Evolutionary conservation across 345 rosid genomes (phyloP), one percentile per base, ranked within the genome.

Genomic region (Salix exigua): DNA sequence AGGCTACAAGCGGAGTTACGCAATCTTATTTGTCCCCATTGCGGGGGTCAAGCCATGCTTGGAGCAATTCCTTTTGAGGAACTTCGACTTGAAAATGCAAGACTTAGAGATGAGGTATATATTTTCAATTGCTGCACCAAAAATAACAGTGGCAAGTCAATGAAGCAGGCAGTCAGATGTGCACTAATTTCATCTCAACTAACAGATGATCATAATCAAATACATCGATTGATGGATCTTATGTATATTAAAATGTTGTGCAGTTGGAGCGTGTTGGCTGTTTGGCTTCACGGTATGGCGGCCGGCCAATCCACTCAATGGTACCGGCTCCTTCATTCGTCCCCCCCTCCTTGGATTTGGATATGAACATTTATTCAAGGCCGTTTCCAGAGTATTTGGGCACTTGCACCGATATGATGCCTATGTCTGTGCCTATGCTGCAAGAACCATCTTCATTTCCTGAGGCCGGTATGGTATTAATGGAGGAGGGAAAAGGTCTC

Each of bases 21-120:
- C 51, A 90, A 83, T 71, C 83, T 93, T 42, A 76, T 87, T 2
- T 95, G 99, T 81, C 92, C 94, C 60, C 84, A 78, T 71, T 93
- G 99, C 64, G 98, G 96, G 19, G 92, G 96, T 35, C 93, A 90
- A 0, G 85, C 90, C 18, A 83, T 91, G n/a, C 79, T 88, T 21
- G 97, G 97, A 1, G 93, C 87, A 19, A 77, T 90, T 74, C 81
- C 92, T 51, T 90, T 88, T 46, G 93, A 93, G 58, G 96, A 95
- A 21, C 83, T 93, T 78, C 96, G 90, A 38, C 83, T 91, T 0
- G 99, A 95, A 76, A 93, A 95, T 82, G 92, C 93, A 14, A 84
- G 94, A 16, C 97, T 93, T 71, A 88, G 92, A 76, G 97, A 95
- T 69, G 96, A 93, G 97, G 99, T 92, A 77, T 21, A 58, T 42